Conservation (phyloP, 805 yeast species). For the Saccharomycopsis fermentans region DNA sequence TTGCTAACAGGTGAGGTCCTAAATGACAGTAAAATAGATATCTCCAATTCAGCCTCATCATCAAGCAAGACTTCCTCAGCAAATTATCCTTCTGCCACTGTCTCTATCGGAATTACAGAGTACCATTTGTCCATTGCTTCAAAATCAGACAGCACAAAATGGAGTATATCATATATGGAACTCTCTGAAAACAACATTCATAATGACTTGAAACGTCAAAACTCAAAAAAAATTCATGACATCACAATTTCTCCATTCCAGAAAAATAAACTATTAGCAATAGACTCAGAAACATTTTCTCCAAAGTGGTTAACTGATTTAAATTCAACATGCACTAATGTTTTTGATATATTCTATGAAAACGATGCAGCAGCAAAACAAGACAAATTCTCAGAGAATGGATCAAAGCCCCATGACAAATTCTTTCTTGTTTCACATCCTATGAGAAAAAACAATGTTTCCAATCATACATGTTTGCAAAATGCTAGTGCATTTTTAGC, state of each 20-base stretch:
- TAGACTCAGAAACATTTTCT: conserved; percentile 55
- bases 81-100: conserved; percentile 23
- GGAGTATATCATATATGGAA: conserved; percentile 73
- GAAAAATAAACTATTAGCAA: conserved; percentile 68
- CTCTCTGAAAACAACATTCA: conserved; percentile 91
- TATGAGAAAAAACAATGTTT: conserved; percentile 26
- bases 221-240: conserved; percentile 53
- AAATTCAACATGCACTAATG: conserved; percentile 62
- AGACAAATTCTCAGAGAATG: conserved; percentile 11
- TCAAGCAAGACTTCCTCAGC: conserved; percentile 12
- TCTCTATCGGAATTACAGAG: conserved; percentile 61
- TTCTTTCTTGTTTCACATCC: conserved; percentile 65
- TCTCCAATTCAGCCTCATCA: neutral
- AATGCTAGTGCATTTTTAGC: conserved; percentile 54
- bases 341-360: conserved; percentile 58
- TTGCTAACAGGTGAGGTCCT: conserved; percentile 64
- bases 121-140: conserved; percentile 73
- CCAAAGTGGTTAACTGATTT: conserved; percentile 73
- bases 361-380: conserved; percentile 21
- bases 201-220: conserved; percentile 36
- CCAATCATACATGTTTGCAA: conserved; percentile 15
- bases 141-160: conserved; percentile 45
- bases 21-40: neutral
- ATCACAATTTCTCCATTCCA: conserved; percentile 76
- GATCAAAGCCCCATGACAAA: conserved; percentile 19